These are phyloP conservation scores for Krasilnikovozyma curviuscula DNA, from an alignment of 768 basidiomycete genomes.

Conservation along the genomic window DNA sequence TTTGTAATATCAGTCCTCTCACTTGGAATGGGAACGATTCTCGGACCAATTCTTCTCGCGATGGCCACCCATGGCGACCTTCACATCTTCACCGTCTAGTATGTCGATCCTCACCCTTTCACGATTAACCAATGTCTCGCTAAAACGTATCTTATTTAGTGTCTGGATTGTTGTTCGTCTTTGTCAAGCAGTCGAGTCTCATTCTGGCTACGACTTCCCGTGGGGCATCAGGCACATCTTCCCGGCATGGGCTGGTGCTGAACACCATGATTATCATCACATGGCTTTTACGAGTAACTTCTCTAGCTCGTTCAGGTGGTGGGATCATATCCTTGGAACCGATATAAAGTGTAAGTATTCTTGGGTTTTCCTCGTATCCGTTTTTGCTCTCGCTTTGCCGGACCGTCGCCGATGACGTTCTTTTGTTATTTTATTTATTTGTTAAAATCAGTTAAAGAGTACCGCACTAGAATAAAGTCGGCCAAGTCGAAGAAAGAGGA, in stretches of 20 bases:
- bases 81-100: constrained; percentile 6
- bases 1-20: too few species aligned
- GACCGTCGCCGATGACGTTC: neutral
- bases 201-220: constrained; percentile 8
- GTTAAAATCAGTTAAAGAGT: neutral
- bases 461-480: neutral
- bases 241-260: constrained; percentile 10
- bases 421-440: neutral
- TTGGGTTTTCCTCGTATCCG: neutral
- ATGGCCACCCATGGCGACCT: constrained; percentile 2
- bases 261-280: constrained; percentile 11
- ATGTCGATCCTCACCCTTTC: too few species aligned
- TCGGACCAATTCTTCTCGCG: constrained; percentile 1
- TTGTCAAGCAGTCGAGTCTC: constrained; percentile 5
- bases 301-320: constrained; percentile 2
- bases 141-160: neutral
- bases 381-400: neutral
- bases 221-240: neutral
- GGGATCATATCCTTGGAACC: constrained; percentile 4
- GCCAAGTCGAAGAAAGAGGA: neutral
- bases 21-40: neutral
- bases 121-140: constrained; percentile 2
- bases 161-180: neutral
- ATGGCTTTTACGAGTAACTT: constrained; percentile 3
- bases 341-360: too few species aligned